phyloP scores from a whole-genome alignment of 306 rosid species.

The Rosa chinensis region DNA sequence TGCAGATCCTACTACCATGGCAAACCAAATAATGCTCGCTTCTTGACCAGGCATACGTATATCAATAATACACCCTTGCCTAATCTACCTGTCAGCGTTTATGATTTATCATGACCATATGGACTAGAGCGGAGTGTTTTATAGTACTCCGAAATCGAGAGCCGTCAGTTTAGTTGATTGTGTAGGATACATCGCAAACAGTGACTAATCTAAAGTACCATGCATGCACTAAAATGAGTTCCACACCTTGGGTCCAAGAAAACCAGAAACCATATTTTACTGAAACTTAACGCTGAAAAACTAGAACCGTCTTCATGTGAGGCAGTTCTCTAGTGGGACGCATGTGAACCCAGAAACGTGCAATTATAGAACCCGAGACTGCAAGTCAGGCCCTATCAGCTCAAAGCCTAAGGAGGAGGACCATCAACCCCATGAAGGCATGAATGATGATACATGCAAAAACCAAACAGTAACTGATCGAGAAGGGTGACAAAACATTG shows the following conservation, averaged over 20 bases:
- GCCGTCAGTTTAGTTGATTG: background rate
- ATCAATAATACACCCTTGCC: background rate
- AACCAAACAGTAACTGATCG: conserved; percentile 8
- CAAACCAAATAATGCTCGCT: conserved; percentile 2
- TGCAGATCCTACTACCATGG: background rate
- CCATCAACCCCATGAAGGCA: background rate
- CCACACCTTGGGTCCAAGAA: background rate
- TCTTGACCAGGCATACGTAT: too few relatives aligned
- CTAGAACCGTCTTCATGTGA: background rate
- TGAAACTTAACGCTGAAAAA: background rate
- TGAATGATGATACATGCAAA: background rate
- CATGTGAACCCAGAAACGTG: conserved; percentile 30
- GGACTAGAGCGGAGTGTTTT: background rate
- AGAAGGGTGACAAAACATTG: conserved; percentile 8
- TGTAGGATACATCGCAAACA: background rate
- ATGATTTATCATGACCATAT: background rate
- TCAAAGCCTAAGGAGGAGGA: background rate
- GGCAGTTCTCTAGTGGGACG: background rate
- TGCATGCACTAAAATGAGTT: background rate
- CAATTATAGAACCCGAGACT: background rate
- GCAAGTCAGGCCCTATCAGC: background rate
- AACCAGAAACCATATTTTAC: background rate
- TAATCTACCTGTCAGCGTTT: background rate
- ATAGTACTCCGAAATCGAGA: background rate
- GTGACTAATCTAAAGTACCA: background rate